phyloP scores from a whole-genome alignment of 2,329 filamentous ascomycete genomes.

The Alternaria burnsii region DNA sequence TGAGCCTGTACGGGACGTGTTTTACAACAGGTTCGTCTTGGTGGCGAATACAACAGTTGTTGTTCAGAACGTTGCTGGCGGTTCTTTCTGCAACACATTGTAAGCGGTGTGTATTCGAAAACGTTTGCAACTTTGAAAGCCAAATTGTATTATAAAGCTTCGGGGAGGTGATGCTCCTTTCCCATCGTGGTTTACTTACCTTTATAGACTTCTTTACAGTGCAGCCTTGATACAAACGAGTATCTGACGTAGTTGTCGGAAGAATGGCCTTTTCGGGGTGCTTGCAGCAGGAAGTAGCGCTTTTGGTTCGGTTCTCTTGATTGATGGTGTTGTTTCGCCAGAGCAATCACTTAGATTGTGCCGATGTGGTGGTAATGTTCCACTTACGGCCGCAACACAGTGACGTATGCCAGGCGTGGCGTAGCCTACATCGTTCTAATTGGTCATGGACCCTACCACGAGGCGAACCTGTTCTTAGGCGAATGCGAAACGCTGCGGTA shows the following conservation, averaged over 20 bases:
- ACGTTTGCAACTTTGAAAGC: neutral
- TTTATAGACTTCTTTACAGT: neutral
- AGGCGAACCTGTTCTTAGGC: neutral
- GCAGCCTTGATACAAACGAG: neutral
- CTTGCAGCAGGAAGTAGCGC: neutral
- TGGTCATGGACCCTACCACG: neutral
- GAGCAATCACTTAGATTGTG: neutral
- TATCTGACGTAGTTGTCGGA: neutral
- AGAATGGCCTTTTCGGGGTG: neutral
- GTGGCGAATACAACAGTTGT: neutral
- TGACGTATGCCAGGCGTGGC: slow-evolving; percentile 14
- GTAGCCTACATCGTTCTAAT: slow-evolving; percentile 5
- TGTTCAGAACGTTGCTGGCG: neutral
- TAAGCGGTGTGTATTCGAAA: neutral
- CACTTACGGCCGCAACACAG: slow-evolving; percentile 5
- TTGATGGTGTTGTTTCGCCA: neutral
- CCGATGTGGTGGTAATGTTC: neutral
- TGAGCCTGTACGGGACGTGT: neutral
- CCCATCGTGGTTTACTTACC: neutral
- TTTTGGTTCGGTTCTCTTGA: neutral
- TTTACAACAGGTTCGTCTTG: slow-evolving; percentile 12
- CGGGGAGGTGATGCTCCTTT: neutral
- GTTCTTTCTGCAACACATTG: slow-evolving; percentile 6
- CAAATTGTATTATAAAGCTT: neutral
- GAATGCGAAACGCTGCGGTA: neutral